Conservation (phyloP, 305 asterid genomes). For the Solanum hybrid region DNA sequence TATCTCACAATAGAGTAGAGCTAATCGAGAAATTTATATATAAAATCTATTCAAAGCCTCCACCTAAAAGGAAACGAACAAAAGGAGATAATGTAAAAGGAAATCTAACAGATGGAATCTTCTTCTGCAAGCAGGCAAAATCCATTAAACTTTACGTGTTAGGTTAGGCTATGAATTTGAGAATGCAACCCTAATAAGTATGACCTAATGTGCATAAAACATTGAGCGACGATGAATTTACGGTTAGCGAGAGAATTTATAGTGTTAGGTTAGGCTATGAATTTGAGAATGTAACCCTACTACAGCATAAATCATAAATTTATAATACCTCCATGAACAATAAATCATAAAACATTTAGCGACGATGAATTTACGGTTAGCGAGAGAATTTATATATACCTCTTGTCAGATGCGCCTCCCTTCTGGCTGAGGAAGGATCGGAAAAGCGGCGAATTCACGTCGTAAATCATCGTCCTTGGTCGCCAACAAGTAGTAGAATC, state of each 20-base stretch:
- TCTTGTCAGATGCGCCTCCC: conserved; percentile 77
- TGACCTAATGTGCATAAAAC: no score
- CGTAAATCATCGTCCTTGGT: conserved; percentile 65
- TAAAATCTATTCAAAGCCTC: neutral
- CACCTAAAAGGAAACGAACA: neutral
- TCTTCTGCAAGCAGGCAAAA: neutral
- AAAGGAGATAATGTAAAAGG: neutral
- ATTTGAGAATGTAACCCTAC: no score
- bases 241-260: no score
- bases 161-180: neutral
- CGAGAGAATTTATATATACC: conserved; percentile 20
- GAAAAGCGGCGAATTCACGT: conserved; percentile 93
- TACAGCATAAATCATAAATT: neutral
- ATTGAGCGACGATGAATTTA: no score
- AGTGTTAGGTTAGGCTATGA: no score
- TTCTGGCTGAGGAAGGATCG: conserved; percentile 98
- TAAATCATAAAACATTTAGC: neutral
- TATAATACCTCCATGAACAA: neutral
- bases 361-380: no score
- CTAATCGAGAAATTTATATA: neutral
- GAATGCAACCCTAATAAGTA: neutral
- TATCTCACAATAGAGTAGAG: neutral
- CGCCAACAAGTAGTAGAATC: neutral
- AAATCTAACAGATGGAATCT: neutral
- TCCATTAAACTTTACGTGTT: neutral